Evolutionary conservation across 1,284 basidiomycete species (phyloP), one percentile per base, ranked within the genome.

Genomic region (Chondrostereum purpureum): DNA sequence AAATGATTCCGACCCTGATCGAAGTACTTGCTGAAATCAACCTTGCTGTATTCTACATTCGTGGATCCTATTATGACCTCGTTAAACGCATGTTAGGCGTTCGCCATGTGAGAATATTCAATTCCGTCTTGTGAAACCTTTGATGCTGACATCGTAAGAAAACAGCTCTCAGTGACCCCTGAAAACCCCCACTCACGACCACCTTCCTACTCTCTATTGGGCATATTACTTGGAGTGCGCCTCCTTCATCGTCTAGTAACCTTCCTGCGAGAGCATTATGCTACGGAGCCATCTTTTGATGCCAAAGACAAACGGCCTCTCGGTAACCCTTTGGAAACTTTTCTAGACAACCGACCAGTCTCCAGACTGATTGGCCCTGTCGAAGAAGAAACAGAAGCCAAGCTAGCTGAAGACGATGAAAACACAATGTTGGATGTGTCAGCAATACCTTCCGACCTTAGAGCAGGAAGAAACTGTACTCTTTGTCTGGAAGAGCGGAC

Each of bases 161-260:
- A 24, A 50, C 43, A 31, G 39, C 17, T 27, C 45, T 39, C 21
- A 93, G 91, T 65, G 92, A 37, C 76, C 55, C 81, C 83, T 1
- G 73, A 80, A 52, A 74, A 86, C 50, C 84, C 86, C 4, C 80
- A 88, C 57, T 68, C 71, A 8, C 75, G 80, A 44, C 78, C 84
- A 4, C 85, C 90, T 3, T 91, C 91, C 14, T 95, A 93, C 62
- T 87, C 90, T 20, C 67, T 93, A 4, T 72, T 95, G 3, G 92
- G 90, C 5, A 65, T 92, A 24, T 69, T 95, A 42, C 77, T 93
- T 43, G 68, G 72, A 18, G 61, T 88, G 20, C 77, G 90, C 34
- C 70, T 94, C 2, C 52, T 86, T 3, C 73, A 89, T 59, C 80
- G 87, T 4, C 61, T 86, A 3, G 48, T 77, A 14, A 63, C 57